These are phyloP conservation scores for Coemansia erecta DNA, from an alignment of 192 early-diverging fungal genomes.

Conservation along the genomic window DNA sequence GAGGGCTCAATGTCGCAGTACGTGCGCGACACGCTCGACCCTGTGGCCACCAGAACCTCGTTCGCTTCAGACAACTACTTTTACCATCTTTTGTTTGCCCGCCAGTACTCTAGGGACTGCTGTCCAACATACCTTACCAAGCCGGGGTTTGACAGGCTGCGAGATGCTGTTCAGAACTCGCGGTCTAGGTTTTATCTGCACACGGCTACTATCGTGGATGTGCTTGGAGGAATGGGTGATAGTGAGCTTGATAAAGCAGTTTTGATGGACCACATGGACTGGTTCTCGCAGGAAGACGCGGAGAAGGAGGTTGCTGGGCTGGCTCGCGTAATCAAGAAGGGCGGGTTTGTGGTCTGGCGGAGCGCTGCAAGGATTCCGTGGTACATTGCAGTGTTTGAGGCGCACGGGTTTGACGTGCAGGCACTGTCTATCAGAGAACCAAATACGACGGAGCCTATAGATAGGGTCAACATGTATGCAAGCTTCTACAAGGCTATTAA, in stretches of 20 bases:
- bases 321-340: constrained; percentile 55
- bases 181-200: constrained; percentile 67
- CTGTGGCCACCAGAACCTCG: constrained; percentile 60
- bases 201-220: constrained; percentile 76
- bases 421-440: constrained; percentile 67
- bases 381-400: constrained; percentile 76
- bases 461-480: constrained; percentile 86
- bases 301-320: constrained; percentile 69
- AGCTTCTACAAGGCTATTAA: constrained; percentile 65
- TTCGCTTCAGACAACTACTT: constrained; percentile 81
- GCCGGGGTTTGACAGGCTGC: constrained; percentile 63
- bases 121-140: constrained; percentile 77
- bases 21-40: constrained; percentile 79
- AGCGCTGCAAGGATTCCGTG: constrained; percentile 77
- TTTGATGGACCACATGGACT: constrained; percentile 89
- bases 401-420: constrained; percentile 66
- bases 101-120: constrained; percentile 64
- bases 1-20: constrained; percentile 78
- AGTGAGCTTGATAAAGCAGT: constrained; percentile 73
- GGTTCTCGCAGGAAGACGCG: constrained; percentile 70
- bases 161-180: constrained; percentile 13
- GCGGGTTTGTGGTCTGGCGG: constrained; percentile 78
- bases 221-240: constrained; percentile 57
- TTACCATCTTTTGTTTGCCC: constrained; percentile 74
- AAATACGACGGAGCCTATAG: constrained; percentile 61